Conservation (phyloP, 208 protist genomes). For the Novymonas esmeraldas region DNA sequence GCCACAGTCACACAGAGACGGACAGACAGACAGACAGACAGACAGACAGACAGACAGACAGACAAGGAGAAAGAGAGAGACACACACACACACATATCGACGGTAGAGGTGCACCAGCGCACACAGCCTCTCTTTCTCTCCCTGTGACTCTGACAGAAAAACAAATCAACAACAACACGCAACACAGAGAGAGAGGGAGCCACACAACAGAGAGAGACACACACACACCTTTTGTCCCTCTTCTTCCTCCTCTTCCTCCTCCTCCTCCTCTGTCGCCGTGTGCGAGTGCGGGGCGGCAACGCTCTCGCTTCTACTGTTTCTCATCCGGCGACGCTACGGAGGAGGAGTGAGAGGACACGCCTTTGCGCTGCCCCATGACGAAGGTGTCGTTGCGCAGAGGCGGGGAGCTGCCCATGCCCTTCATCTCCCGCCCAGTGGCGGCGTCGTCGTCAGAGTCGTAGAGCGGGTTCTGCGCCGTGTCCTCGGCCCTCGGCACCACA, state of each 20-base stretch:
- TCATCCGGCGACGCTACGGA: slow-evolving; percentile 7
- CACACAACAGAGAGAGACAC: too few relatives aligned
- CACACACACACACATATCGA: too few relatives aligned
- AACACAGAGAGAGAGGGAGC: too few relatives aligned
- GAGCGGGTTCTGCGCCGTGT: slow-evolving; percentile 55
- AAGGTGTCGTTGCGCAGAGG: slow-evolving; percentile 53
- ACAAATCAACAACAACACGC: too few relatives aligned
- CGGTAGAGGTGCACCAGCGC: neutral
- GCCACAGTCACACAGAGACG: too few relatives aligned
- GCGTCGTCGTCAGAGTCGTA: slow-evolving; percentile 60
- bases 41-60: neutral
- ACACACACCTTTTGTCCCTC: too few relatives aligned
- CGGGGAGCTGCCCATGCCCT: slow-evolving; percentile 48
- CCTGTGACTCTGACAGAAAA: too few relatives aligned
- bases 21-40: neutral
- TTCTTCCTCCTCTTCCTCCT: too few relatives aligned
- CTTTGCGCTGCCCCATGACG: slow-evolving; percentile 25
- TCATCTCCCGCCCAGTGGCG: slow-evolving; percentile 19
- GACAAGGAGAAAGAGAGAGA: neutral
- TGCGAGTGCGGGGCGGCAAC: too few relatives aligned
- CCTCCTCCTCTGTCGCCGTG: too few relatives aligned
- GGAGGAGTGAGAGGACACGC: slow-evolving; percentile 4
- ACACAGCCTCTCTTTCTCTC: too few relatives aligned
- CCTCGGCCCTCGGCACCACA: slow-evolving; percentile 38
- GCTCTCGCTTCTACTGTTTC: slow-evolving; percentile 10